Conservation (phyloP, 2,329 filamentous ascomycete species). For the Pyricularia sp. region DNA sequence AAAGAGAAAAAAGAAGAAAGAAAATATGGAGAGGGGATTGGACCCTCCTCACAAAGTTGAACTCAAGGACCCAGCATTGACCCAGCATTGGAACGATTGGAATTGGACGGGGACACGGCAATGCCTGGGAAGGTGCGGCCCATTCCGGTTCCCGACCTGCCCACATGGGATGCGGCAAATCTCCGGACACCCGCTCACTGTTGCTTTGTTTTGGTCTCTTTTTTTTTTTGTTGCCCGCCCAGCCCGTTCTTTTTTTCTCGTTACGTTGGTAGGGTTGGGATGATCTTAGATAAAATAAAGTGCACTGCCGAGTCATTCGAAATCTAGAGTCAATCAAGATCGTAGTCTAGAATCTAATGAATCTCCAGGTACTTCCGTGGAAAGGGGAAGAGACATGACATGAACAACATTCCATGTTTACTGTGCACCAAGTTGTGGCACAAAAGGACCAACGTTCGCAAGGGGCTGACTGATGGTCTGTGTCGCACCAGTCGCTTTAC, state of each 20-base stretch:
- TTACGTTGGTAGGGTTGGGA: not conserved
- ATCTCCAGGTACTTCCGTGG: too few relatives aligned
- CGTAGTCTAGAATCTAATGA: too few relatives aligned
- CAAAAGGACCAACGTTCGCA: not conserved
- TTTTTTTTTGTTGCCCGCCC: not conserved
- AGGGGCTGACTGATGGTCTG: not conserved
- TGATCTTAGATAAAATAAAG: not conserved
- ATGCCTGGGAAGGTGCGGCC: not conserved
- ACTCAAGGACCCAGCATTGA: not conserved
- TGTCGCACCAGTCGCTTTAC: not conserved
- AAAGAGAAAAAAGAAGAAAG: not conserved
- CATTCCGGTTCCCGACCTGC: conserved; percentile 1
- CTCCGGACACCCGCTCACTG: not conserved
- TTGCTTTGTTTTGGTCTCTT: not conserved
- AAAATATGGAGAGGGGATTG: not conserved
- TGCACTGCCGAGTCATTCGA: not conserved
- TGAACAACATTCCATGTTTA: too few relatives aligned
- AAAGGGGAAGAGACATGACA: too few relatives aligned
- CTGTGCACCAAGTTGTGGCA: not conserved
- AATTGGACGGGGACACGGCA: not conserved
- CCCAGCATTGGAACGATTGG: not conserved
- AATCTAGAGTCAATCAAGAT: not conserved
- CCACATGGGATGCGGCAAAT: not conserved
- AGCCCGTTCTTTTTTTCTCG: not conserved
- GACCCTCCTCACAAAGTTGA: not conserved